Conservation (phyloP, 2,329 filamentous ascomycete genomes). For the Plectosphaerella sp. region DNA sequence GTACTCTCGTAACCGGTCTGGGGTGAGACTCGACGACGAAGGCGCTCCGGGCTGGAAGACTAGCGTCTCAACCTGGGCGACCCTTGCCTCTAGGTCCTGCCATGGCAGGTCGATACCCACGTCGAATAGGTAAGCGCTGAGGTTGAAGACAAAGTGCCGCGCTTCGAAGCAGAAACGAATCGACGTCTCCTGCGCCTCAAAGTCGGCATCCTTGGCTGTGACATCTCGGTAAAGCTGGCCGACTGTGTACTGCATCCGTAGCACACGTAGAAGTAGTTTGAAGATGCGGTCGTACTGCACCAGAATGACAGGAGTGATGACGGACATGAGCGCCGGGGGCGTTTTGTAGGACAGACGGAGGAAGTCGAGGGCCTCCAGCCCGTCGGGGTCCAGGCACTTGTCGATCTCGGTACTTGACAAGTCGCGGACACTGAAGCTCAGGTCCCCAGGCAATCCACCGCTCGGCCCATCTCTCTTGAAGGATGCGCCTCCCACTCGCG, state of each 20-base stretch:
- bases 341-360: conserved; percentile 80
- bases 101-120: conserved; percentile 71
- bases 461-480: conserved; percentile 12
- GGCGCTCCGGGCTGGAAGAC: conserved; percentile 34
- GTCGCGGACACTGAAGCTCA: conserved; percentile 82
- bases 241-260: conserved; percentile 75
- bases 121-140: conserved; percentile 77
- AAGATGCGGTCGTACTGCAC: conserved; percentile 84
- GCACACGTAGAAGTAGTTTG: conserved; percentile 68
- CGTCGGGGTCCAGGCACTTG: conserved; percentile 75
- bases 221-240: conserved; percentile 60
- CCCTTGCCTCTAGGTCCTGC: conserved; percentile 61
- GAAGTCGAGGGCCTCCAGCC: conserved; percentile 89
- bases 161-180: conserved; percentile 70
- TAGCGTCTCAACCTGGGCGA: conserved; percentile 58
- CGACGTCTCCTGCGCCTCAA: conserved; percentile 11
- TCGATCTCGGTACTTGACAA: conserved; percentile 75
- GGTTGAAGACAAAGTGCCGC: conserved; percentile 69
- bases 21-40: conserved; percentile 50
- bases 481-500: conserved; percentile 3
- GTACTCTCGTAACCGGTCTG: conserved; percentile 62
- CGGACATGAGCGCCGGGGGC: conserved; percentile 62
- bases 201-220: conserved; percentile 28
- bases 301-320: conserved; percentile 68
- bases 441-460: conserved; percentile 50